phyloP scores from a whole-genome alignment of 2,329 filamentous ascomycete genomes.

The Graphilbum ipis-grandicollis region DNA sequence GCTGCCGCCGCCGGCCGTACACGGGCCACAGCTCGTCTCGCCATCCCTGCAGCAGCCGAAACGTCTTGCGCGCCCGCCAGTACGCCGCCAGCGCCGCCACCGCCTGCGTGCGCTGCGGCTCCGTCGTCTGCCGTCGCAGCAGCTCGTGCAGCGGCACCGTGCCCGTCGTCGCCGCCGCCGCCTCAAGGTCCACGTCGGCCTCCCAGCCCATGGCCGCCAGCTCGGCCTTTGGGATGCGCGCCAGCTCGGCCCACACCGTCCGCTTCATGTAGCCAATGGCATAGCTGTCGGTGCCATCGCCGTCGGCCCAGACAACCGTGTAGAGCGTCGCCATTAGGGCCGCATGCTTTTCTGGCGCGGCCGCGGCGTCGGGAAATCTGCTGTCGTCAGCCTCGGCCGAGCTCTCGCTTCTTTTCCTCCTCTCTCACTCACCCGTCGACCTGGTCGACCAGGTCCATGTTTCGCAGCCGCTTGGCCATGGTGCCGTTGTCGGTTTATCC shows the following conservation, averaged over 20 bases:
- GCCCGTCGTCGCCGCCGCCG: constrained; percentile 19
- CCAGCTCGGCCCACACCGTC: constrained; percentile 30
- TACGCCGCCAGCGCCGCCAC: constrained; percentile 40
- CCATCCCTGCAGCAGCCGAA: constrained; percentile 64
- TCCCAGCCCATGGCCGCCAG: constrained; percentile 41
- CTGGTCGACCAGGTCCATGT: constrained; percentile 11
- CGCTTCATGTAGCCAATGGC: constrained; percentile 46
- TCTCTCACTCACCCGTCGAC: constrained; percentile 11
- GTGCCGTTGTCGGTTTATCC: too few relatives aligned
- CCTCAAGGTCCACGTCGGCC: constrained; percentile 13
- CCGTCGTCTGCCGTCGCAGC: constrained; percentile 34
- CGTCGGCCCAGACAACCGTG: constrained; percentile 45
- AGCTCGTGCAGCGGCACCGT: constrained; percentile 49
- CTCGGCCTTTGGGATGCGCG: constrained; percentile 34
- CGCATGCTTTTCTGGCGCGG: constrained; percentile 37
- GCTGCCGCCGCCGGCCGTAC: constrained; percentile 41
- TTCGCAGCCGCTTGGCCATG: constrained; percentile 8
- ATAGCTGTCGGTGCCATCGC: constrained; percentile 35
- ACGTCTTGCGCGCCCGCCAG: constrained; percentile 54
- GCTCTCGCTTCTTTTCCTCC: not conserved
- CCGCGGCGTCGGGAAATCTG: constrained; percentile 63
- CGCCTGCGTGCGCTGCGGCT: constrained; percentile 41
- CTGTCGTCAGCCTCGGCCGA: not conserved
- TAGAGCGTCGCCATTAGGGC: constrained; percentile 44
- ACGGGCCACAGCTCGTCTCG: constrained; percentile 66